Base-by-base conservation (phyloP, 331 rosid species). In the Pyracantha coccinea region DNA sequence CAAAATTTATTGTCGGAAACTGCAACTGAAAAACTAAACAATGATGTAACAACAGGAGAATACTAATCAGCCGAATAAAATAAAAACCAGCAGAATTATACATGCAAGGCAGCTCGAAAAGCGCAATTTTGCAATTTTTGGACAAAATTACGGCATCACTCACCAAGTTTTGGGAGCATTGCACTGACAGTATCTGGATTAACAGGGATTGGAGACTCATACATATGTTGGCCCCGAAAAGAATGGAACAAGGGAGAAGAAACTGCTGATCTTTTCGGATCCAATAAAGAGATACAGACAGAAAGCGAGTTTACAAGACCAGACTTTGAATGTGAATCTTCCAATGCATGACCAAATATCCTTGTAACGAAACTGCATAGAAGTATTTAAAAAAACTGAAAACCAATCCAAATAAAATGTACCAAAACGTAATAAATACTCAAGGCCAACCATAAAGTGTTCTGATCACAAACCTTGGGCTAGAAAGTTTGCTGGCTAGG, bases 241-340 rank as follows among this genome's bases (percentile, higher is more conserved):
- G 99, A 90, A 82, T 95, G 93, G 78, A 90, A 95, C 77, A 88
- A 80, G 75, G 96, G 82, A 75, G 96, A 73, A 67, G 88, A 38
- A 66, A 86, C 73, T n/a, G 88, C 72, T 31, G 90, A 92, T 85
- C 97, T 86, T 85, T 86, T 90, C 21, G 97, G 97, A 85, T 95
- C 99, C 90, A 95, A 83, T 86, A 95, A 86, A 67, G 99, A 90
- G 83, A 95, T 89, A 83, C 98, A 95, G 58, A 92, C 96, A 73
- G 97, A 92, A 47, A 92, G 97, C 15, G 97, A 92, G 80, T 89
- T 84, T 65, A 95, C 93, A 70, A 95, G 96, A 85, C 88, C 83
- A 69, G 93, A 92, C 83, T 92, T 88, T 0, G 93, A 89, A 68
- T 76, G 84, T 70, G 97, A 90, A 86, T 86, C 92, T 86, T 92